Percentiles rank a stretch among this genome's conserved stretches.
These are phyloP conservation scores for Acacia pycnantha DNA, from an alignment of 331 rosid species.

Conservation along the genomic window DNA sequence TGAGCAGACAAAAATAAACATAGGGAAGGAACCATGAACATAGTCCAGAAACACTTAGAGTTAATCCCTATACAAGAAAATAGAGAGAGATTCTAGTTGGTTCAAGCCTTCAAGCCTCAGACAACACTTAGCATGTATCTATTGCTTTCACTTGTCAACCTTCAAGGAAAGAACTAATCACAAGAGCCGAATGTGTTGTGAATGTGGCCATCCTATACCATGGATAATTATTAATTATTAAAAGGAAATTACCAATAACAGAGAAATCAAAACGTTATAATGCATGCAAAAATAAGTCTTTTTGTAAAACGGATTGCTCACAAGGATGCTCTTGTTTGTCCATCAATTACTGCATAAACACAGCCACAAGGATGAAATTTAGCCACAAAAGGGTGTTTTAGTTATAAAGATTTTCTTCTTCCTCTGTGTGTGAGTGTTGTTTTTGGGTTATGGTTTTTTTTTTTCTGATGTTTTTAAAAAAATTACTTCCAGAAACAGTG, in stretches of 20 bases:
- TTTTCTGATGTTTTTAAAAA: background rate
- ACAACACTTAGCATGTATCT: slow-evolving; percentile 9
- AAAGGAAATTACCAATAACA: background rate
- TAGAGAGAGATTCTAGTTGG: background rate
- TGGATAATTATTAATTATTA: background rate
- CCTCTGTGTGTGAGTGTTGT: no score
- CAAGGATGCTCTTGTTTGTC: background rate
- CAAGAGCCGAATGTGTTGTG: background rate
- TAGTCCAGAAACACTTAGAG: slow-evolving; percentile 18
- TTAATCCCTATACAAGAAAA: background rate
- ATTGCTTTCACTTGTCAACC: background rate
- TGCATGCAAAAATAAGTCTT: background rate
- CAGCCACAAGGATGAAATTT: background rate
- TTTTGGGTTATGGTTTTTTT: no score
- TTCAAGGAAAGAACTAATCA: background rate
- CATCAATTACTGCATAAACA: background rate
- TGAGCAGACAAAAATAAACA: background rate
- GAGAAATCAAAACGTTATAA: background rate
- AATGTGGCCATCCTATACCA: slow-evolving; percentile 8
- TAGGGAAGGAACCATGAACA: background rate
- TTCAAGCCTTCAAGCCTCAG: slow-evolving; percentile 4
- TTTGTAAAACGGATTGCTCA: background rate
- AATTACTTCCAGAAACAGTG: background rate
- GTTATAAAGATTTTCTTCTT: background rate
- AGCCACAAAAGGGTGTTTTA: background rate